A percentile compares a stretch with the other conserved stretches of the same genome.
phyloP scores from a whole-genome alignment of 1,139 yeast species.

The Taphrina populina region DNA sequence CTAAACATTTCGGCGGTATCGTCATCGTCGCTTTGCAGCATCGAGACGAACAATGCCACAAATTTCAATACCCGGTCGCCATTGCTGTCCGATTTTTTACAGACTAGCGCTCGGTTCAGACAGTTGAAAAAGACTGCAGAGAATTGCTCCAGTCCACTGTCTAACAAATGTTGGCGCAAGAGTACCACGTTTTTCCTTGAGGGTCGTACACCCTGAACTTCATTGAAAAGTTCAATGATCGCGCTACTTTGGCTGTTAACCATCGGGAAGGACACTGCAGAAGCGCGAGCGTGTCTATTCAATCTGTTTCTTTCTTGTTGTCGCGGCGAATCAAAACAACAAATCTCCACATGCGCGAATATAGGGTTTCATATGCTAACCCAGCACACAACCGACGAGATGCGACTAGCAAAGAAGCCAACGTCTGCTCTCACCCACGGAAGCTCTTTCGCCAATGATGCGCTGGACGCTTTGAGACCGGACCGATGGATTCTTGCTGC shows the following conservation, averaged over 20 bases:
- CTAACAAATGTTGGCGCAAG: slow-evolving; percentile 17
- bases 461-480: too few relatives aligned
- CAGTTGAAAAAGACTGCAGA: slow-evolving; percentile 6
- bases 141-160: slow-evolving; percentile 4
- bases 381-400: too few relatives aligned
- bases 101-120: slow-evolving; percentile 53
- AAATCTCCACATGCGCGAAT: too few relatives aligned
- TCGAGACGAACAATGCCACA: slow-evolving; percentile 41
- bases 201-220: slow-evolving; percentile 14
- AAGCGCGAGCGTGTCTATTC: too few relatives aligned
- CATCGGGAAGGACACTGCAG: too few relatives aligned
- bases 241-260: neutral
- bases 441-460: too few relatives aligned
- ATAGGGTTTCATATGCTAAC: too few relatives aligned
- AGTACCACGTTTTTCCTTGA: slow-evolving; percentile 26
- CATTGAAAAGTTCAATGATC: slow-evolving; percentile 20
- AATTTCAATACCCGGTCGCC: slow-evolving; percentile 81
- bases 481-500: too few relatives aligned
- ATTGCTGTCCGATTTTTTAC: slow-evolving; percentile 66
- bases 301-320: too few relatives aligned
- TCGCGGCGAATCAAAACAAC: too few relatives aligned
- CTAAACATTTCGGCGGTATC: slow-evolving; percentile 12
- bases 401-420: too few relatives aligned
- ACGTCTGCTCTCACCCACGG: too few relatives aligned
- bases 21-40: slow-evolving; percentile 30